These are phyloP conservation scores for Cordia subcordata DNA, from an alignment of 257 asterid species.

Conservation along the genomic window DNA sequence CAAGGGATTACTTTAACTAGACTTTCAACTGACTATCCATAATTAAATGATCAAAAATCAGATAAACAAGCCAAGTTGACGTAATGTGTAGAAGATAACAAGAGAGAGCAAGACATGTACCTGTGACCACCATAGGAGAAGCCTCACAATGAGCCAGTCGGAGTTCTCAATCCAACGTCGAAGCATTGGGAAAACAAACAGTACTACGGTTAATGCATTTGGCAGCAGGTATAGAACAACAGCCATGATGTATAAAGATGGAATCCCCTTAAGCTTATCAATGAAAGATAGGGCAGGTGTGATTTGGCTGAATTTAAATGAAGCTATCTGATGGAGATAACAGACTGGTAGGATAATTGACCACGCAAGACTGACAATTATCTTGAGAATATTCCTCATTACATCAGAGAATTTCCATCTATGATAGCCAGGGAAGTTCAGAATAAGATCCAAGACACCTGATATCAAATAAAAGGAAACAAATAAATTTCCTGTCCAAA, in stretches of 20 bases:
- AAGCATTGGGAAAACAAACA: constrained; percentile 88
- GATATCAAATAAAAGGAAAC: constrained; percentile 16
- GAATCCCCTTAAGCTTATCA: constrained; percentile 74
- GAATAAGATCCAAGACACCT: constrained; percentile 80
- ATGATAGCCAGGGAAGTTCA: constrained; percentile 90
- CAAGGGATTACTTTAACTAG: too few relatives aligned
- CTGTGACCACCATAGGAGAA: constrained; percentile 99
- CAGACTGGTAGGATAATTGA: constrained; percentile 66
- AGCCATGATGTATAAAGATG: constrained; percentile 75
- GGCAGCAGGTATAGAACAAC: constrained; percentile 79
- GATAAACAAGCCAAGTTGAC: neutral
- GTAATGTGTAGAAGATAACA: neutral
- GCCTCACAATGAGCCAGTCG: constrained; percentile 80
- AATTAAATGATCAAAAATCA: neutral
- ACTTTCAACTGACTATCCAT: neutral
- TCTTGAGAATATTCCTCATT: constrained; percentile 66
- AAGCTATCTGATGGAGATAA: constrained; percentile 51
- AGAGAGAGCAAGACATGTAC: constrained; percentile 32
- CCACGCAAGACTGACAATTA: constrained; percentile 84
- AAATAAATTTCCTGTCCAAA: constrained; percentile 14
- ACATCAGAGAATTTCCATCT: constrained; percentile 82
- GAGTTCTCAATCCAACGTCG: constrained; percentile 96
- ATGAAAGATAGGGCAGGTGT: constrained; percentile 50
- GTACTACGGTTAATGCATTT: constrained; percentile 58
- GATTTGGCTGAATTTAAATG: constrained; percentile 35